phyloP scores from a whole-genome alignment of 768 basidiomycete species.

The Leccinum subgranulosum region DNA sequence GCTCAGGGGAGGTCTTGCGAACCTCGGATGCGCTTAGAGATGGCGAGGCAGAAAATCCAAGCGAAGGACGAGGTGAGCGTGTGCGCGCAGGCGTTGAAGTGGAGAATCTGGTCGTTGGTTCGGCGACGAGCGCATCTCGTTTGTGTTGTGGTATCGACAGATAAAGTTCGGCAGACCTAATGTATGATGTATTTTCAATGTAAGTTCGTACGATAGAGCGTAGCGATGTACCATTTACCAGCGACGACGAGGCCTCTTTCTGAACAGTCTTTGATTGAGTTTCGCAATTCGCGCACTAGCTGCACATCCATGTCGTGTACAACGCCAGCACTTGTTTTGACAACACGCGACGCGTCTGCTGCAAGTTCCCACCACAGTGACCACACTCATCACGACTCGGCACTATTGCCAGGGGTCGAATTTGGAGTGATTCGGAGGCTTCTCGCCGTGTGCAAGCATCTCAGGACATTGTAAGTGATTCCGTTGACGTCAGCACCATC shows the following conservation, averaged over 20 bases:
- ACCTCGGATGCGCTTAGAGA: slow-evolving; percentile 22
- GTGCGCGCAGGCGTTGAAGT: slow-evolving; percentile 59
- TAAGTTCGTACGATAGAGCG: slow-evolving; percentile 7
- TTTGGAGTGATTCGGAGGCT: not conserved
- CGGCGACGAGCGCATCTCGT: slow-evolving; percentile 32
- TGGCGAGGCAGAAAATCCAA: slow-evolving; percentile 33
- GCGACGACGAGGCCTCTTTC: slow-evolving; percentile 68
- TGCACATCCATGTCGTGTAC: slow-evolving; percentile 41
- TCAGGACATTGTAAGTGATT: not conserved
- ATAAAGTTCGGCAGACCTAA: slow-evolving; percentile 76
- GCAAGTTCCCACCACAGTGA: slow-evolving; percentile 12
- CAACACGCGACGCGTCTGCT: not conserved
- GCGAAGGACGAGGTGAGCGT: slow-evolving; percentile 38
- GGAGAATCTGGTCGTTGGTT: slow-evolving; percentile 39
- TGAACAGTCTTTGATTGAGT: slow-evolving; percentile 67
- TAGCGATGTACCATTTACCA: slow-evolving; percentile 65
- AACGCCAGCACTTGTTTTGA: not conserved
- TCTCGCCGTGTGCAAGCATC: not conserved
- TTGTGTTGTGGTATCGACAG: slow-evolving; percentile 53
- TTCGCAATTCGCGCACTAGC: slow-evolving; percentile 53
- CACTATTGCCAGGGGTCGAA: not conserved
- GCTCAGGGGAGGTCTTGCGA: slow-evolving; percentile 5
- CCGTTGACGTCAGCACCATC: not conserved
- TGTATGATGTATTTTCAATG: slow-evolving; percentile 14
- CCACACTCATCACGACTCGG: not conserved